Conservation (phyloP, 148 eudicot species). For the Simmondsia chinensis region DNA sequence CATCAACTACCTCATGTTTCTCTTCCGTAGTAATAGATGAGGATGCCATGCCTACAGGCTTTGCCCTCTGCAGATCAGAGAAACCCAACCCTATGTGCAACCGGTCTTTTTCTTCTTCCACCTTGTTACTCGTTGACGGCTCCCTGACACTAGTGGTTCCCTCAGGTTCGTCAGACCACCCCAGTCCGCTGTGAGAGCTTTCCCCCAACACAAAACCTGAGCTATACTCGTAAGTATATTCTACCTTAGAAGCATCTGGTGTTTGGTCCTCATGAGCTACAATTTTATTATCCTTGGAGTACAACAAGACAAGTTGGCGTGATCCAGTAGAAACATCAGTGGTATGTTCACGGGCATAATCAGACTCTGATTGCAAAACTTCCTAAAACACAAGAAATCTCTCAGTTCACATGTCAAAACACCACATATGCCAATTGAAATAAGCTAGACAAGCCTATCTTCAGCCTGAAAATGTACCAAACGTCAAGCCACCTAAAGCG, state of each 20-base stretch:
- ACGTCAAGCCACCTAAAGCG: not conserved
- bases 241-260: conserved; percentile 26
- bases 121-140: conserved; percentile 16
- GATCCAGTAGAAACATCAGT: conserved; percentile 20
- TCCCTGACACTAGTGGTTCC: conserved; percentile 6
- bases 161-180: conserved; percentile 21
- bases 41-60: conserved; percentile 14
- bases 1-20: conserved; percentile 17
- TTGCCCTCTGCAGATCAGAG: conserved; percentile 20
- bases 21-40: conserved; percentile 11
- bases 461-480: not conserved
- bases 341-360: conserved; percentile 3
- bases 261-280: conserved; percentile 42
- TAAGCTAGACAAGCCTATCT: no score
- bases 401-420: not conserved
- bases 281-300: conserved; percentile 31
- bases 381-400: conserved; percentile 29
- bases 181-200: conserved; percentile 30
- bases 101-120: conserved; percentile 21
- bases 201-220: conserved; percentile 54
- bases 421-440: no score
- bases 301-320: conserved; percentile 38
- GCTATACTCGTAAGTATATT: conserved; percentile 41
- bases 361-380: conserved; percentile 12
- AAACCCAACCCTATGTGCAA: conserved; percentile 72